Evolutionary conservation across 352 stramenopile genomes (phyloP).

Genomic region (Globisporangium parvum): DNA sequence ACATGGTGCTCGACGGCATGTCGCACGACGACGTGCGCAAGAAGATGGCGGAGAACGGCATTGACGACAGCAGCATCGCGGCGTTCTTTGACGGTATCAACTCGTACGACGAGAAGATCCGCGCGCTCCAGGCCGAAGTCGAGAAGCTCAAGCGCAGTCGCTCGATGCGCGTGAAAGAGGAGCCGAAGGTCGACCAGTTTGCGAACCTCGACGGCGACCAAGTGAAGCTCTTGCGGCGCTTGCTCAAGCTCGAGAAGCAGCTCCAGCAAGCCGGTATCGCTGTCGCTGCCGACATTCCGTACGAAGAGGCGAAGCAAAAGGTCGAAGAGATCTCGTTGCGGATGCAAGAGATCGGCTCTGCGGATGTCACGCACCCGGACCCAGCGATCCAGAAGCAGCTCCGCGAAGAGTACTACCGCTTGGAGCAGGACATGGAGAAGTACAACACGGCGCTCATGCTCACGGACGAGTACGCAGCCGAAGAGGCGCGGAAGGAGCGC

Average conservation of each 20-base stretch:
- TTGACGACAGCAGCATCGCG: constrained; percentile 64
- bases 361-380: constrained; percentile 85
- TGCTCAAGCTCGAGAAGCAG: constrained; percentile 83
- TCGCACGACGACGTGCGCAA: constrained; percentile 63
- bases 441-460: constrained; percentile 90
- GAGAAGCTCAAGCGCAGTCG: constrained; percentile 73
- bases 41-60: constrained; percentile 71
- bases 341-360: constrained; percentile 90
- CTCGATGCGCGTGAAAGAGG: constrained; percentile 40
- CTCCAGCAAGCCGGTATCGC: constrained; percentile 80
- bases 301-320: constrained; percentile 89
- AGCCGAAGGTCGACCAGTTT: constrained; percentile 59
- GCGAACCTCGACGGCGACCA: constrained; percentile 73
- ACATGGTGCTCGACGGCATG: constrained; percentile 67
- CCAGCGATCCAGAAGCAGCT: constrained; percentile 75
- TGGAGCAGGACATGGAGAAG: constrained; percentile 93
- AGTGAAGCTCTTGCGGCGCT: constrained; percentile 66
- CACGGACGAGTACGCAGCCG: constrained; percentile 89
- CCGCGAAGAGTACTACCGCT: constrained; percentile 89
- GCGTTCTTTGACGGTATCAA: constrained; percentile 85
- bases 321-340: constrained; percentile 87
- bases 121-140: constrained; percentile 71
- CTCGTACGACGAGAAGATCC: constrained; percentile 80
- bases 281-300: constrained; percentile 90
- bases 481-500: constrained; percentile 87